Conservation (phyloP, 2,329 filamentous ascomycete genomes). For the Rhynchosporium agropyri region DNA sequence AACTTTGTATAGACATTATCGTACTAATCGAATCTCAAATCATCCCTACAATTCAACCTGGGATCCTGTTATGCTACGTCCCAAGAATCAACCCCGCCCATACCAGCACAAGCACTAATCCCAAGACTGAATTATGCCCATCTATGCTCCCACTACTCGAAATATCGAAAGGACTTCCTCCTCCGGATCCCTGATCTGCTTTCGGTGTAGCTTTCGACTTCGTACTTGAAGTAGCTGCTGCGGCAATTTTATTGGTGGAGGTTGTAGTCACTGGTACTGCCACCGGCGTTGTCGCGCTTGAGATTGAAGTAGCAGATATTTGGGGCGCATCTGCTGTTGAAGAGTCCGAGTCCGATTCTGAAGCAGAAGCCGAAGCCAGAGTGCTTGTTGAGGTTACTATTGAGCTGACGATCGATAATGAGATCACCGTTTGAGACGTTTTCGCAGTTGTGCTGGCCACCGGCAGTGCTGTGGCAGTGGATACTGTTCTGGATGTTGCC, state of each 20-base stretch:
- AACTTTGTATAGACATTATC: conserved; percentile 29
- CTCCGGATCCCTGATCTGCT: conserved; percentile 25
- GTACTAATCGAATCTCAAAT: conserved; percentile 18
- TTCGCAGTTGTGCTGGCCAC: conserved; percentile 2
- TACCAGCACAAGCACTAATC: conserved; percentile 17
- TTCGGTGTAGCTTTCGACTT: conserved; percentile 15
- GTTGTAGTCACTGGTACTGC: conserved; percentile 10
- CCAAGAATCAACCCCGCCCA: conserved; percentile 27
- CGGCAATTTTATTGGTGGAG: conserved; percentile 12
- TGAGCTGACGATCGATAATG: conserved; percentile 6
- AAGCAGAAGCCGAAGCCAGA: neutral
- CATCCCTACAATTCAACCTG: conserved; percentile 19
- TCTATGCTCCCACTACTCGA: conserved; percentile 24
- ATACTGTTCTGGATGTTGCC: conserved; percentile 20
- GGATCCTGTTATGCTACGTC: conserved; percentile 24
- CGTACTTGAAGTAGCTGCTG: conserved; percentile 19
- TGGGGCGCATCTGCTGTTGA: conserved; percentile 12
- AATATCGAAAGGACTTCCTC: conserved; percentile 38
- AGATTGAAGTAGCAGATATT: conserved; percentile 17
- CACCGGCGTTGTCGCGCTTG: conserved; percentile 13
- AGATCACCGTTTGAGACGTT: conserved; percentile 7
- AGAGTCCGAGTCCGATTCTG: conserved; percentile 12
- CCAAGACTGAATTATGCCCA: conserved; percentile 20
- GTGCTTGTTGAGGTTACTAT: conserved; percentile 4
- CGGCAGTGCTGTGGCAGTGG: conserved; percentile 16